These are phyloP conservation scores for Akebia trifoliata DNA, from an alignment of 164 flowering plant genomes.

Conservation along the genomic window DNA sequence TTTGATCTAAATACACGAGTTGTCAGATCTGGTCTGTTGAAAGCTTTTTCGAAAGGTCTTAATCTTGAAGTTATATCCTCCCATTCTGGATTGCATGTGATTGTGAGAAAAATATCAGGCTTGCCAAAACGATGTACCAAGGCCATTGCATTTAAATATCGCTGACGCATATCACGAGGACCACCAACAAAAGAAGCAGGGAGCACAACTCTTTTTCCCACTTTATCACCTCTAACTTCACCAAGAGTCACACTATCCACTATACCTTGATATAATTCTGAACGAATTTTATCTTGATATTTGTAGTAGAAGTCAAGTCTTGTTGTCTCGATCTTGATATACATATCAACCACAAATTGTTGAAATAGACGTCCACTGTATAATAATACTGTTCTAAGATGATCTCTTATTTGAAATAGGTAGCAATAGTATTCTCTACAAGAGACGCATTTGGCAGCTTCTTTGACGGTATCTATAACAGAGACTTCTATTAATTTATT, in stretches of 20 bases:
- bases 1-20: constrained; percentile 6
- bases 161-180: not conserved
- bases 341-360: not conserved
- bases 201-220: not conserved
- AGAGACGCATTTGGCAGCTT: not conserved
- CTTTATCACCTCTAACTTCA: not conserved
- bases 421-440: not conserved
- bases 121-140: constrained; percentile 9
- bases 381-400: no score
- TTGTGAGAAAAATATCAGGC: constrained; percentile 8
- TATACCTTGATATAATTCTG: not conserved
- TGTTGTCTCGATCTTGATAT: not conserved
- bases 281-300: not conserved
- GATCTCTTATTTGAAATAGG: not conserved
- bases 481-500: no score
- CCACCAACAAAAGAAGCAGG: constrained; percentile 1
- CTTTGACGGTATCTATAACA: no score
- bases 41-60: not conserved
- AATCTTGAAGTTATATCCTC: not conserved
- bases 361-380: not conserved
- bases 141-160: constrained; percentile 6
- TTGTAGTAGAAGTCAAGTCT: not conserved
- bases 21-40: constrained; percentile 7
- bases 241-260: not conserved
- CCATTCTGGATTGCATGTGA: constrained; percentile 17